Evolutionary conservation across 1,284 basidiomycete species (phyloP).

Genomic region (Ustilago curta): DNA sequence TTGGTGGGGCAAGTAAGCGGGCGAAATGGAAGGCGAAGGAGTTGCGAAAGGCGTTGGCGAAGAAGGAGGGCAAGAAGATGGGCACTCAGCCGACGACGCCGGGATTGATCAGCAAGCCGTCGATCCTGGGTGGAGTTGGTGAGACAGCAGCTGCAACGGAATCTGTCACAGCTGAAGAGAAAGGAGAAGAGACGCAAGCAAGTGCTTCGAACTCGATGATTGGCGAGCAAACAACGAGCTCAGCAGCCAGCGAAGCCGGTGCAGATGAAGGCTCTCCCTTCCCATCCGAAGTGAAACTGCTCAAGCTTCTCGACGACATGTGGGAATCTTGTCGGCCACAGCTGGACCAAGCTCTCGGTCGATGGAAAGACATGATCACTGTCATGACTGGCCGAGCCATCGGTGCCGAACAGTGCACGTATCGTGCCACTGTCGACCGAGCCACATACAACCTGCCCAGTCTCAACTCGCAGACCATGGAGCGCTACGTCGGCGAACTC

Average conservation of each 20-base stretch:
- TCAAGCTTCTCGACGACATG: conserved; percentile 32
- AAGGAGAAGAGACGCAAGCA: neutral
- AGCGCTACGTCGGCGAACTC: conserved; percentile 52
- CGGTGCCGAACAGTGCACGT: conserved; percentile 25
- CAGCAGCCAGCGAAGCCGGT: conserved; percentile 18
- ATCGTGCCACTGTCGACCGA: conserved; percentile 57
- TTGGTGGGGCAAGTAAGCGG: conserved; percentile 39
- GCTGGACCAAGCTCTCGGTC: conserved; percentile 34
- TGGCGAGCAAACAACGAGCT: conserved; percentile 13
- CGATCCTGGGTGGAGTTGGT: conserved; percentile 17
- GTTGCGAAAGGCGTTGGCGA: conserved; percentile 33
- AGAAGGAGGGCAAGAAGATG: conserved; percentile 36
- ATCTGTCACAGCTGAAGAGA: neutral
- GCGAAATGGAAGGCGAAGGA: conserved; percentile 46
- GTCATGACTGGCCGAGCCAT: conserved; percentile 12
- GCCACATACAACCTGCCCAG: conserved; percentile 63
- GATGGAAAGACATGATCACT: conserved; percentile 27
- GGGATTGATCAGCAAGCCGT: conserved; percentile 26
- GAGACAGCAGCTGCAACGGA: neutral
- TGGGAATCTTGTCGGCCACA: conserved; percentile 37
- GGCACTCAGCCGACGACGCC: conserved; percentile 41
- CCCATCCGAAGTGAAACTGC: conserved; percentile 42
- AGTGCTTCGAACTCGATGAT: conserved; percentile 5
- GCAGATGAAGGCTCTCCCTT: conserved; percentile 40
- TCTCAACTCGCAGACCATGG: conserved; percentile 55